Base-by-base conservation (phyloP, 257 asterid genomes). In the Orobanche coerulescens region DNA sequence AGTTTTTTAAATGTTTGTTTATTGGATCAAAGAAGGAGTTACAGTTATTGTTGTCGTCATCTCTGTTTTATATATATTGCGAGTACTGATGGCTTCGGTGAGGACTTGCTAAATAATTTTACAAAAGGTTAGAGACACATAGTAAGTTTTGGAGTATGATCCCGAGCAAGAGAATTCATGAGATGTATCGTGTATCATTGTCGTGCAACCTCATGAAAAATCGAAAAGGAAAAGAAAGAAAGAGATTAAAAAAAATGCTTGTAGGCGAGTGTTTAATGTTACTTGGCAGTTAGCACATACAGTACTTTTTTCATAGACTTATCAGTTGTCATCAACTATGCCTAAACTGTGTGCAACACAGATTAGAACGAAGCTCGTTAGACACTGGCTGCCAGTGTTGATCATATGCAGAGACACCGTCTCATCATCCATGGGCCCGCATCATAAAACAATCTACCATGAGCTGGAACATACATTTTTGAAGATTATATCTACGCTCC, bases 351-450 rank as follows among this genome's bases (percentile, higher is more conserved):
- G 14, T 55, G 58, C 58, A 39, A n/a, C n/a, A 71, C 84, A 88
- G 98, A 81, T 88, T 18, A 81, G 97, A 61, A 80, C 73, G 95
- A 84, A 81, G 83, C 88, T 92, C 5, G 98, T 88, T 47, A 79
- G 75, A 62, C 82, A 86, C 51, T 92, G 98, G 97, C 95, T 92
- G 20, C 98, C 98, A 0, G 95, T 92, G 79, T 60, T 92, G 76
- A 83, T 86, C 12, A 67, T 73, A 6, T 88, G 97, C 84, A 86
- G 75, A 72, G 98, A 86, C 57, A 75, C 70, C 20, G 75, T 66
- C 19, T 75, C 65, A 22, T 68, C 95, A 1, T 67, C 77, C 3
- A 60, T 80, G 76, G 78, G 85, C 61, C 63, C 94, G 18, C 78
- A 68, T 72, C 81, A 75, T 19, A 81, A 72, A 76, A n/a, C 82